Conservation (phyloP, 2,329 filamentous ascomycete genomes). For the Hypoxylon rubiginosum region DNA sequence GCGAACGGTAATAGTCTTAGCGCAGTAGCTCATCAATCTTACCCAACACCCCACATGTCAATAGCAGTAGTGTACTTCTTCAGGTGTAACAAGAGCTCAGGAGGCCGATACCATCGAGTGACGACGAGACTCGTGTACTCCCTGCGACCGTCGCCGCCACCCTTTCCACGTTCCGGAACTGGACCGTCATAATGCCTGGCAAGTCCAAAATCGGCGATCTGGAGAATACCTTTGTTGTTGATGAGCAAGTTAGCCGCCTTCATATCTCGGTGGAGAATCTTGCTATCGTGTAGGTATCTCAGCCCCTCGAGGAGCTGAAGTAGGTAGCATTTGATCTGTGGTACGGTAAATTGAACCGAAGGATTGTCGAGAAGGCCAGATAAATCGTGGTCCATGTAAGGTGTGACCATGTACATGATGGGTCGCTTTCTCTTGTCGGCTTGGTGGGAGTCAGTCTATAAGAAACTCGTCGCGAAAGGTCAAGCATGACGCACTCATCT, state of each 20-base stretch:
- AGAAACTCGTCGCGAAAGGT: constrained; percentile 10
- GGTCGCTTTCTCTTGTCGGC: constrained; percentile 83
- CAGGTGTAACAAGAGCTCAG: constrained; percentile 89
- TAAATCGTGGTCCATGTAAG: constrained; percentile 99
- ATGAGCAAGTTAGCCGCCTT: constrained; percentile 98
- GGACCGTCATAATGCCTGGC: constrained; percentile 92
- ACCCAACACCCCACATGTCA: constrained; percentile 98
- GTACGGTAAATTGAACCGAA: constrained; percentile 84
- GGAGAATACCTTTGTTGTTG: constrained; percentile 91
- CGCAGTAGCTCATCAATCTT: constrained; percentile 53
- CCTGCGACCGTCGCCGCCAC: constrained; percentile 85
- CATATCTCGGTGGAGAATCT: constrained; percentile 97
- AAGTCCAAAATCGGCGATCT: constrained; percentile 97
- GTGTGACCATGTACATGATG: constrained; percentile 98
- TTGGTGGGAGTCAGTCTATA: constrained; percentile 53
- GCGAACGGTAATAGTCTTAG: constrained; percentile 21
- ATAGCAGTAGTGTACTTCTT: constrained; percentile 96
- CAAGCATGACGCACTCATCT: constrained; percentile 47
- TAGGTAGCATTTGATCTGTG: constrained; percentile 98
- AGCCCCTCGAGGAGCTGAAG: constrained; percentile 91
- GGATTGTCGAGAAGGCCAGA: constrained; percentile 97
- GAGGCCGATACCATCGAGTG: constrained; percentile 96
- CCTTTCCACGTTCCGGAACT: constrained; percentile 79
- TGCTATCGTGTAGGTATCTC: constrained; percentile 87
- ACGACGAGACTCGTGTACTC: constrained; percentile 98